A percentile compares a stretch with the other conserved stretches of the same genome.
phyloP scores from a whole-genome alignment of 768 basidiomycete species.

The Macrolepiota albuminosa region DNA sequence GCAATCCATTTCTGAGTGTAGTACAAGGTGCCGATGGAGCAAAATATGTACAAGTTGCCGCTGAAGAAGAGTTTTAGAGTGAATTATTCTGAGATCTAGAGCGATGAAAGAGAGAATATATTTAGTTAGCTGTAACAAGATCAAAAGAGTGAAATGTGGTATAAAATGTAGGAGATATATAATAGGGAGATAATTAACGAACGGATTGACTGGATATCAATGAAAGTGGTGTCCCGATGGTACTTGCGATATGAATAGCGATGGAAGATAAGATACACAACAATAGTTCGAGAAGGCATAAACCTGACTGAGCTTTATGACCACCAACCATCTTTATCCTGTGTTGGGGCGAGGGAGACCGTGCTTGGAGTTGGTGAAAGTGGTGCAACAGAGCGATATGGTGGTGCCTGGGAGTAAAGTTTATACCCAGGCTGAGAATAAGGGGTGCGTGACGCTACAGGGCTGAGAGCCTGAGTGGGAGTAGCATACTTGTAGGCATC shows the following conservation, averaged over 20 bases:
- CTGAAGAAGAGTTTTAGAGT: not conserved
- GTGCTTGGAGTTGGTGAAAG: slow-evolving; percentile 76
- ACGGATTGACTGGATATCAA: not conserved
- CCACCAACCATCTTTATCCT: slow-evolving; percentile 80
- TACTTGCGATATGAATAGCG: slow-evolving; percentile 7
- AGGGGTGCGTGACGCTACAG: slow-evolving; percentile 30
- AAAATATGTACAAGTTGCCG: slow-evolving; percentile 3
- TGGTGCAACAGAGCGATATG: slow-evolving; percentile 23
- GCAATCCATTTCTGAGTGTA: slow-evolving; percentile 1
- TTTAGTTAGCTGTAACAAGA: not conserved
- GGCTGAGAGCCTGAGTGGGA: slow-evolving; percentile 14
- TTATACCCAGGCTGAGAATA: slow-evolving; percentile 32
- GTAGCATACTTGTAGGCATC: slow-evolving; percentile 23
- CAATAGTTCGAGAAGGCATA: not conserved
- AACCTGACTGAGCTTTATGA: slow-evolving; percentile 28
- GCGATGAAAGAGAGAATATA: not conserved
- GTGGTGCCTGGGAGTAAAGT: slow-evolving; percentile 18
- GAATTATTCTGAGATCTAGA: not conserved
- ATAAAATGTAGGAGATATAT: slow-evolving; percentile 5
- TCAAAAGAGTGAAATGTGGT: slow-evolving; percentile 3
- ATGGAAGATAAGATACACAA: slow-evolving; percentile 1
- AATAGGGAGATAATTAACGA: not conserved
- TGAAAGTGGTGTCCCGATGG: slow-evolving; percentile 1
- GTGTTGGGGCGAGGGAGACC: slow-evolving; percentile 67
- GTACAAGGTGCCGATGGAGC: not conserved